Conservation (phyloP, 306 rosid genomes). For the Cicer yamashitae region DNA sequence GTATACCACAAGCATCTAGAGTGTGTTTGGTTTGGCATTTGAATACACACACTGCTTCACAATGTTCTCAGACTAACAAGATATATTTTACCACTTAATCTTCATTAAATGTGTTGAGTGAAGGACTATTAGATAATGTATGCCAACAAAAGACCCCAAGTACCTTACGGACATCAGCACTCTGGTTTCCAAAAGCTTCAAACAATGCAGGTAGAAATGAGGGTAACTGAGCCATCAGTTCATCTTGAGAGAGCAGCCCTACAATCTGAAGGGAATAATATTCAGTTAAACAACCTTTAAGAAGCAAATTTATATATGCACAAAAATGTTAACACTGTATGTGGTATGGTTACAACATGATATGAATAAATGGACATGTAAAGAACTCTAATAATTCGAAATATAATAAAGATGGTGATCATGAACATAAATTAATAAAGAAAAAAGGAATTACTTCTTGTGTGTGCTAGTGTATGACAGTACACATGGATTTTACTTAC, state of each 20-base stretch:
- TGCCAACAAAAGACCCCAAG: constrained; percentile 20
- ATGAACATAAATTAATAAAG: no score
- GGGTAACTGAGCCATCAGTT: constrained; percentile 83
- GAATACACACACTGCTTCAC: constrained; percentile 21
- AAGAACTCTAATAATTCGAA: constrained; percentile 1
- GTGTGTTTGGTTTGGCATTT: constrained; percentile 14
- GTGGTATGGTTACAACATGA: not conserved
- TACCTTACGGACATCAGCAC: constrained; percentile 99
- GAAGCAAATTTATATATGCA: constrained; percentile 41
- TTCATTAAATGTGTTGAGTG: constrained; percentile 18
- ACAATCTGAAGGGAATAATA: constrained; percentile 68
- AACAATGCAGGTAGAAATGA: constrained; percentile 94
- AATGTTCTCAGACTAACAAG: constrained; percentile 9
- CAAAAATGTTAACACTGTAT: constrained; percentile 6
- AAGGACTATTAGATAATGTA: constrained; percentile 9
- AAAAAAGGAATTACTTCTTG: not conserved
- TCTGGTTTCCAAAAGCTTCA: constrained; percentile 96
- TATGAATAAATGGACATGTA: not conserved
- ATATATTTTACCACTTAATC: constrained; percentile 26
- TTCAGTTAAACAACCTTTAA: constrained; percentile 23
- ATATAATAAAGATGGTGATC: not conserved
- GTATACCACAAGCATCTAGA: constrained; percentile 20
- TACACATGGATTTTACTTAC: no score
- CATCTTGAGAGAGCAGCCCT: constrained; percentile 85
- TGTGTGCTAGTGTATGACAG: no score